These are phyloP conservation scores for Nemophila menziesii DNA, from an alignment of 257 asterid species.

Conservation along the genomic window DNA sequence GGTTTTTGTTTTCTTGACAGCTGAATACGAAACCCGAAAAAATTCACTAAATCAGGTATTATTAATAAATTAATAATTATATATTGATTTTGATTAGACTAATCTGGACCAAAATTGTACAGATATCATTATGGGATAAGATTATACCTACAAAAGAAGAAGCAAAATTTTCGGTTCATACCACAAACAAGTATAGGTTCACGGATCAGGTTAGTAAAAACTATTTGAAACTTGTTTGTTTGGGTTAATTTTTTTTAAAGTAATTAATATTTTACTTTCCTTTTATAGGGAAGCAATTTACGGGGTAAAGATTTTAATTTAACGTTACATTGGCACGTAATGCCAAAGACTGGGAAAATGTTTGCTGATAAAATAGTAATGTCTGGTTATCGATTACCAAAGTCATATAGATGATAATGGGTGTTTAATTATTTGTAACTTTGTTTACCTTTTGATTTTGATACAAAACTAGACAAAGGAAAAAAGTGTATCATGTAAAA, in stretches of 20 bases:
- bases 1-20: slow-evolving; percentile 96
- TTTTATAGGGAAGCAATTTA: slow-evolving; percentile 74
- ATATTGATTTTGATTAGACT: neutral
- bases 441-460: neutral
- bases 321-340: slow-evolving; percentile 91
- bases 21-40: slow-evolving; percentile 83
- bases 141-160: slow-evolving; percentile 37
- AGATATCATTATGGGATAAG: slow-evolving; percentile 7
- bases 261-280: neutral
- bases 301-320: slow-evolving; percentile 70
- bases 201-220: slow-evolving; percentile 59
- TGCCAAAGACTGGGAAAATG: slow-evolving; percentile 99
- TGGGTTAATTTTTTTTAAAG: neutral
- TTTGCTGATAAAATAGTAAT: slow-evolving; percentile 71
- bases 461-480: too few relatives aligned
- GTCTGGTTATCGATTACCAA: slow-evolving; percentile 71
- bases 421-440: too few relatives aligned
- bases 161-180: slow-evolving; percentile 64
- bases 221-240: too few relatives aligned
- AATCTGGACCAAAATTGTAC: too few relatives aligned
- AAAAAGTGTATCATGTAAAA: too few relatives aligned
- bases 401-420: slow-evolving; percentile 45
- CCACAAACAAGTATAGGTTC: slow-evolving; percentile 72
- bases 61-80: neutral
- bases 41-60: slow-evolving; percentile 73